Base-by-base conservation (phyloP, 805 yeast species). In the Priceomyces haplophilus region DNA sequence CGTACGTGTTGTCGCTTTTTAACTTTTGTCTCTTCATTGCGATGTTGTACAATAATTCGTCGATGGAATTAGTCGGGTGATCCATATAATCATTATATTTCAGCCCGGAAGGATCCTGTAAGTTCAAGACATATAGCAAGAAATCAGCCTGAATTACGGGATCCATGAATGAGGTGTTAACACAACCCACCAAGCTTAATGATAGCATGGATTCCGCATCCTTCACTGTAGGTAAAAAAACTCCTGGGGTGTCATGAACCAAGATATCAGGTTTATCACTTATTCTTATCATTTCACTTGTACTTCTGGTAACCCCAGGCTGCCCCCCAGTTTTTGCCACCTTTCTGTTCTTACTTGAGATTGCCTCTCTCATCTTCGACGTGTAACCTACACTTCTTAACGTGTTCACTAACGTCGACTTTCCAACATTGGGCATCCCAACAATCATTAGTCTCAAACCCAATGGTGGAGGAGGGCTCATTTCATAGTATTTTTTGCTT, bases 401-500 rank as follows among this genome's bases (percentile, higher is more conserved):
- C 0, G 83, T 72, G 55, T 93, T 93, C 20, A 90, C 83, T 37
- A 93, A 59, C 0, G 97, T 85, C 10, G 96, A 85, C 62, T 93
- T 93, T 0, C 99, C 99, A n/a, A 89, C 95, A 59, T 93, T 93
- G 1, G 99, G 99, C 93, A 93, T 86, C 0, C 99, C 99, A 5
- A 84, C 82, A 35, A 91, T 78, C 70, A 90, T 70, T 44, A 86
- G 62, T 17, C 89, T 64, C 37, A 85, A 67, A 0, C 98, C 98
- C 45, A 89, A 62, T 0, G 97, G 97, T 0, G 96, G 95, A 1
- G 82, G 78, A 0, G 91, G 88, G 0, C 90, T 87, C 73, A 80
- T 67, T 3, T 58, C 48, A 20, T 61, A 48, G 52, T 76, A 74
- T 40, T 66, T 64, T 40, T 73, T 69, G 29, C 69, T 69, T 3